phyloP scores from a whole-genome alignment of 2,329 filamentous ascomycete genomes.

The Alternaria alternata region DNA sequence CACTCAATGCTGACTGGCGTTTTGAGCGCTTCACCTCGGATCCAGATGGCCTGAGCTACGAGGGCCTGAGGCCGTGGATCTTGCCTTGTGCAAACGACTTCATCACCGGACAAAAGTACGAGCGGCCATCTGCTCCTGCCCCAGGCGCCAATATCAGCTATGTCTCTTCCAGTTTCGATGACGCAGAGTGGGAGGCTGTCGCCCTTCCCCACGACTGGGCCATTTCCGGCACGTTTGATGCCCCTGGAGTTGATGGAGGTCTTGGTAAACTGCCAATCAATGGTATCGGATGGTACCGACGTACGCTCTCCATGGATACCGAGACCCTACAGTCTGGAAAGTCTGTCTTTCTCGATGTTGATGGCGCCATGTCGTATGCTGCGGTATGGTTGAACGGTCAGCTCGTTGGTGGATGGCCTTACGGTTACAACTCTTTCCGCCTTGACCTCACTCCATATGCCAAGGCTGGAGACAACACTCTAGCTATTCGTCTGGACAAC shows the following conservation, averaged over 20 bases:
- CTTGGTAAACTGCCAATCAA: constrained; percentile 59
- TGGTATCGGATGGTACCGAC: constrained; percentile 64
- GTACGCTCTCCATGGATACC: constrained; percentile 46
- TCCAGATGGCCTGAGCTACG: constrained; percentile 50
- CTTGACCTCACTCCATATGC: constrained; percentile 59
- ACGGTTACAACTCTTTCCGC: constrained; percentile 61
- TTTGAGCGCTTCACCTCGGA: constrained; percentile 51
- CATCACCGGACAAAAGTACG: constrained; percentile 46
- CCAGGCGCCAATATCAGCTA: constrained; percentile 45
- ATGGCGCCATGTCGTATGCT: constrained; percentile 62
- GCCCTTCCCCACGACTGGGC: constrained; percentile 61
- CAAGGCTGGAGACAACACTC: constrained; percentile 49
- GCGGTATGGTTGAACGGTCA: constrained; percentile 62
- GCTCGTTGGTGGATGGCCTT: constrained; percentile 62
- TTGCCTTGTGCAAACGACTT: constrained; percentile 55
- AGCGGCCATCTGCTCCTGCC: constrained; percentile 41
- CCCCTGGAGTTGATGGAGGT: constrained; percentile 46
- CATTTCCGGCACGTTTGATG: constrained; percentile 56
- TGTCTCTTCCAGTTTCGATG: constrained; percentile 50
- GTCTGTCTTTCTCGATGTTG: constrained; percentile 58
- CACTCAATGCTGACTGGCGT: constrained; percentile 51
- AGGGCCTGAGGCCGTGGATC: constrained; percentile 54
- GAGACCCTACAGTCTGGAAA: constrained; percentile 45
- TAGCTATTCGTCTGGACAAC: constrained; percentile 64
- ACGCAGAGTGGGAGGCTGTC: constrained; percentile 54